These are phyloP conservation scores for Umbelopsis sp. DNA, from an alignment of 192 early-diverging fungal genomes.

Conservation along the genomic window DNA sequence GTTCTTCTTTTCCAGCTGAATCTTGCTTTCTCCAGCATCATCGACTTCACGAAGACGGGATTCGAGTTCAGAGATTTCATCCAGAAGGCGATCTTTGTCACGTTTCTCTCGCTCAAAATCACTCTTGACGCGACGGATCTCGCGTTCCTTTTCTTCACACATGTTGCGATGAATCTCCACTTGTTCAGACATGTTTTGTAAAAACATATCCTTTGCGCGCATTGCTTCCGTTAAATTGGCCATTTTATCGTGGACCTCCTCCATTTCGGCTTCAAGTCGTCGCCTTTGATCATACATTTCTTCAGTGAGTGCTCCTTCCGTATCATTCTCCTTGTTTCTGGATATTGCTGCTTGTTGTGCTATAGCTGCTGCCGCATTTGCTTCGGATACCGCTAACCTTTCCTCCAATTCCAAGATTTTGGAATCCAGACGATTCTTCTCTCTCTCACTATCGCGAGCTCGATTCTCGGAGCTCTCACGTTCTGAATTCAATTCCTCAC, in stretches of 20 bases:
- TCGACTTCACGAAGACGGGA: constrained; percentile 17
- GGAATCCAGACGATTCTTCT: constrained; percentile 42
- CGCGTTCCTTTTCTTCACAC: constrained; percentile 41
- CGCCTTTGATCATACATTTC: constrained; percentile 22
- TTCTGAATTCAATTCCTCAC: constrained; percentile 26
- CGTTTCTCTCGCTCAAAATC: constrained; percentile 30
- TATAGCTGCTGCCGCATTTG: constrained; percentile 34
- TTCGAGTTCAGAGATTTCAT: constrained; percentile 30
- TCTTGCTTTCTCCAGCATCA: constrained; percentile 21
- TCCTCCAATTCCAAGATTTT: constrained; percentile 43
- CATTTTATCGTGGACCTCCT: constrained; percentile 44
- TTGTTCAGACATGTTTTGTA: constrained; percentile 37
- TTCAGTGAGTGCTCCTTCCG: constrained; percentile 18
- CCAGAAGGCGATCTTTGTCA: constrained; percentile 32
- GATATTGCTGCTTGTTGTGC: constrained; percentile 27
- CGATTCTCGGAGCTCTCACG: constrained; percentile 36
- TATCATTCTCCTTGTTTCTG: constrained; percentile 26
- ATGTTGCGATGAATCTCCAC: constrained; percentile 34
- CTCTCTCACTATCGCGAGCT: constrained; percentile 35
- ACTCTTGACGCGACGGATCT: constrained; percentile 28
- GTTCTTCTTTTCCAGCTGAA: constrained; percentile 32
- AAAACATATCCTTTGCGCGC: constrained; percentile 45
- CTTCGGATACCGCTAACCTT: constrained; percentile 29
- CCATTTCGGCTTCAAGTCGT: constrained; percentile 38
- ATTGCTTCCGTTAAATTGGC: constrained; percentile 33